Evolutionary conservation across 2,329 filamentous ascomycete species (phyloP), one percentile per base, ranked within the genome.

Genomic region (Fonsecaea pedrosoi): DNA sequence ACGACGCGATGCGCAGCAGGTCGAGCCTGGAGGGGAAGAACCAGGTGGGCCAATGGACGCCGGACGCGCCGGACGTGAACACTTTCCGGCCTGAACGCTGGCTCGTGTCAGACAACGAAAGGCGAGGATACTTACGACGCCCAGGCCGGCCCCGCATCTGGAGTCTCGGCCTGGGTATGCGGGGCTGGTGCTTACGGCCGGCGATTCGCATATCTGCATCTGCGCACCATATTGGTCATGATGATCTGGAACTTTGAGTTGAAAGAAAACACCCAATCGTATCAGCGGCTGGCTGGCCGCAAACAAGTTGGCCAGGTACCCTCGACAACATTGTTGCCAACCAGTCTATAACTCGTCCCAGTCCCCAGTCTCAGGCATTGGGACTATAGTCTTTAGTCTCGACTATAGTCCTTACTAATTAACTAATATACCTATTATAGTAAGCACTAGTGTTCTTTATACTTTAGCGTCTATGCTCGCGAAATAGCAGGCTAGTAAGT

Each of bases 11-110:
- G 38, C 76, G 78, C 30, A 78, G 73, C 55, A 25, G 70, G n/a
- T 73, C 67, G 25, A 77, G 74, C 50, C 74, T 66, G 7, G 70
- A 72, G 12, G 72, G 74, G 0, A 74, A 72, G 21, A 71, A 71
- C 25, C 75, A 58, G 21, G 57, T 57, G 34, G 53, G 58, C 5
- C 37, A 74, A 62, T 77, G 76, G 73, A 58, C 40, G 7, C 54
- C 58, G 2, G 74, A 76, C 13, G 53, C 62, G 32, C 61, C 65
- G 1, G 73, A 75, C 10, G 74, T 80, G 21, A 60, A 56, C 12
- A 66, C 40, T 1, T 82, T 82, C 68, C 72, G 76, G 15, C 81
- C 81, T 0, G 74, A 77, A 61, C 73, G 81, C 45, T 82, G 81
- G 81, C 71, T 83, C 3, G 70, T 69, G 1, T 25, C 3, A 25